Percentiles rank a stretch among this genome's conserved stretches.
These are phyloP conservation scores for Hygrophorus pudorinus DNA, from an alignment of 768 basidiomycete genomes.

Conservation along the genomic window DNA sequence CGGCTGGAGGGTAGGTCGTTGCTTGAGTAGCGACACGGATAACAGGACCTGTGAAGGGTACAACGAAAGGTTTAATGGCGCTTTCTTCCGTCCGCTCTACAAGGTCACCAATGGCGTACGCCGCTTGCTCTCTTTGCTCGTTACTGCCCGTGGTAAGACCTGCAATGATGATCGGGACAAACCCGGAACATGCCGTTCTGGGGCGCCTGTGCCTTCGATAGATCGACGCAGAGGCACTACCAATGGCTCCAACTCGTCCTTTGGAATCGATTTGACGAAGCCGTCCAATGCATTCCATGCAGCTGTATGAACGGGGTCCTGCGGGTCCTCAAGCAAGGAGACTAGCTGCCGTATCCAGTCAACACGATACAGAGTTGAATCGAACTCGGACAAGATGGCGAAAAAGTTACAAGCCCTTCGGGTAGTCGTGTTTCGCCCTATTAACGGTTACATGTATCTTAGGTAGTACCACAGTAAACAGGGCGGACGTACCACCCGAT, in stretches of 20 bases:
- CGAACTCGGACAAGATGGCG: slow-evolving; percentile 67
- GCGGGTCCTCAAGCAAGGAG: slow-evolving; percentile 68
- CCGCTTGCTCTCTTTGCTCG: slow-evolving; percentile 91
- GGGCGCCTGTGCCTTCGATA: slow-evolving; percentile 76
- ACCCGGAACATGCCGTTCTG: slow-evolving; percentile 72
- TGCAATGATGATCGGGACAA: slow-evolving; percentile 88
- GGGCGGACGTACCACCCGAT: too few species aligned
- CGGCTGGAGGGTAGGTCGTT: slow-evolving; percentile 81
- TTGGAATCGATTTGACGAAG: slow-evolving; percentile 84
- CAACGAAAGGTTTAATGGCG: slow-evolving; percentile 91
- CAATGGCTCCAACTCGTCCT: slow-evolving; percentile 86
- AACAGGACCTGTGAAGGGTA: slow-evolving; percentile 90
- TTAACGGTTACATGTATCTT: too few species aligned
- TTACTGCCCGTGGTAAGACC: slow-evolving; percentile 92
- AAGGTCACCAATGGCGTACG: slow-evolving; percentile 93
- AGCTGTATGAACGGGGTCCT: slow-evolving; percentile 66
- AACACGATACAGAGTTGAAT: slow-evolving; percentile 75
- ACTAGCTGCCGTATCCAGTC: slow-evolving; percentile 94
- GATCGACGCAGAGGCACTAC: slow-evolving; percentile 84
- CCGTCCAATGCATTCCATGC: slow-evolving; percentile 78
- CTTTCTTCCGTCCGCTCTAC: slow-evolving; percentile 73
- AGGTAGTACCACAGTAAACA: too few species aligned
- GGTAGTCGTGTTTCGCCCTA: slow-evolving; percentile 67
- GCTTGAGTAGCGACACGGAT: slow-evolving; percentile 92
- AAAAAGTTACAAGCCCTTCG: slow-evolving; percentile 68